phyloP scores from a whole-genome alignment of 2,329 filamentous ascomycete species.

The Aspergillus sp. region DNA sequence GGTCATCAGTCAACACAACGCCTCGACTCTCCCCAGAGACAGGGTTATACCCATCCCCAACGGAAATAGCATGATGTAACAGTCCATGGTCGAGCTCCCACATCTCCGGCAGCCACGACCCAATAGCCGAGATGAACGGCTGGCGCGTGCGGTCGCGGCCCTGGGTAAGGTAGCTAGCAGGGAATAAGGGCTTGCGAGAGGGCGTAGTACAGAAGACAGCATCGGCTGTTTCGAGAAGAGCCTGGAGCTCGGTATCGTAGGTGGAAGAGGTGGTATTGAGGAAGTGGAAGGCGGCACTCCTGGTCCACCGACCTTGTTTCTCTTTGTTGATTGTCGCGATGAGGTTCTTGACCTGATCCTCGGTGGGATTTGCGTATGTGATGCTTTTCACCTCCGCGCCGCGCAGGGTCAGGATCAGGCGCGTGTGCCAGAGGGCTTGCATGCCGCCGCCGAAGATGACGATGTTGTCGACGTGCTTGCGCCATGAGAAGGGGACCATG shows the following conservation, averaged over 20 bases:
- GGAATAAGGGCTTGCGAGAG: background rate
- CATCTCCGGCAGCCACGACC: slow-evolving; percentile 48
- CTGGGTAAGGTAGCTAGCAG: background rate
- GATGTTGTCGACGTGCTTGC: slow-evolving; percentile 16
- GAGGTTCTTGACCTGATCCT: background rate
- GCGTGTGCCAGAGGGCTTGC: slow-evolving; percentile 40
- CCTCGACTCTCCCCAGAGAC: background rate
- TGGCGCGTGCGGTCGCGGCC: slow-evolving; percentile 6
- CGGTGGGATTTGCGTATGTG: background rate
- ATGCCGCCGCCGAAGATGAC: slow-evolving; percentile 42
- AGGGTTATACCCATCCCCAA: background rate
- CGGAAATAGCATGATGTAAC: slow-evolving; percentile 5
- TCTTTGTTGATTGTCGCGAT: background rate
- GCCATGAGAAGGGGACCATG: slow-evolving; percentile 42
- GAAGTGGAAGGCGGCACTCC: background rate
- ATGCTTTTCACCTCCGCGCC: slow-evolving; percentile 6
- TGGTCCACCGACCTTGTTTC: background rate
- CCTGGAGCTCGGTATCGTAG: background rate
- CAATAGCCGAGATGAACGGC: slow-evolving; percentile 43
- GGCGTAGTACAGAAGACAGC: background rate
- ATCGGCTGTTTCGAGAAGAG: background rate
- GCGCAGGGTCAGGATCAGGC: slow-evolving; percentile 44
- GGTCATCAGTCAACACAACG: background rate
- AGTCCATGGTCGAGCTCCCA: slow-evolving; percentile 36
- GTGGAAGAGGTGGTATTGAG: background rate